Percentiles rank a stretch among this genome's conserved stretches.
Conservation (phyloP, 768 basidiomycete genomes). For the Mycena amicta region DNA sequence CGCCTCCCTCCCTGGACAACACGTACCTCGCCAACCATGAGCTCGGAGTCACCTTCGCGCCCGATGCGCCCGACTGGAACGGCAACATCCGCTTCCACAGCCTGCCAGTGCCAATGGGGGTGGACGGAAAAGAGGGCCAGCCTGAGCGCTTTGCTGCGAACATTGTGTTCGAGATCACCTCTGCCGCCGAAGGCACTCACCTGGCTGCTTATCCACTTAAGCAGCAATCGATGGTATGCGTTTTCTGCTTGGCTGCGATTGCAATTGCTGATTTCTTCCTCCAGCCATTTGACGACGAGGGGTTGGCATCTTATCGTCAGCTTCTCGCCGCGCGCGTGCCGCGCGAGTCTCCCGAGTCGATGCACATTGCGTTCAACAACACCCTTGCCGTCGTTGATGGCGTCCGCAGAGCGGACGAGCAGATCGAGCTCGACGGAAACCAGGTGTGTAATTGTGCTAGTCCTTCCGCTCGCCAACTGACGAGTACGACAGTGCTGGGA, state of each 20-base stretch:
- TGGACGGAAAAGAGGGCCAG: neutral
- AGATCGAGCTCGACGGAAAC: neutral
- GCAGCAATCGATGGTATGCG: neutral
- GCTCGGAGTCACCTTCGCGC: neutral
- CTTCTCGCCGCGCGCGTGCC: slow-evolving; percentile 1
- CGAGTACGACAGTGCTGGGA: neutral
- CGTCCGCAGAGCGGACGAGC: slow-evolving; percentile 4
- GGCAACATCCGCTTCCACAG: neutral
- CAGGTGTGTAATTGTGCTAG: slow-evolving; percentile 1
- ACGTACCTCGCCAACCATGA: neutral
- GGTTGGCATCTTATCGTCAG: neutral
- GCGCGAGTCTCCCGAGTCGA: neutral
- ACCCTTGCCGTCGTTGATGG: neutral
- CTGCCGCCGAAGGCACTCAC: neutral
- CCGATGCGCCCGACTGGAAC: neutral
- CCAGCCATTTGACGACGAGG: slow-evolving; percentile 6
- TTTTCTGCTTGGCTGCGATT: neutral
- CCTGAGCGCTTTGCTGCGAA: neutral
- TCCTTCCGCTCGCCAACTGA: neutral
- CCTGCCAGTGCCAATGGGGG: neutral
- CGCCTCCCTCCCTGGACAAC: neutral
- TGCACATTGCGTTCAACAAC: neutral
- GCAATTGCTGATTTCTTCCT: neutral
- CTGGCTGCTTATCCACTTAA: neutral
- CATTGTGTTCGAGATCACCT: neutral